phyloP scores from a whole-genome alignment of 2,329 filamentous ascomycete genomes.

The Cytospora piceae region DNA sequence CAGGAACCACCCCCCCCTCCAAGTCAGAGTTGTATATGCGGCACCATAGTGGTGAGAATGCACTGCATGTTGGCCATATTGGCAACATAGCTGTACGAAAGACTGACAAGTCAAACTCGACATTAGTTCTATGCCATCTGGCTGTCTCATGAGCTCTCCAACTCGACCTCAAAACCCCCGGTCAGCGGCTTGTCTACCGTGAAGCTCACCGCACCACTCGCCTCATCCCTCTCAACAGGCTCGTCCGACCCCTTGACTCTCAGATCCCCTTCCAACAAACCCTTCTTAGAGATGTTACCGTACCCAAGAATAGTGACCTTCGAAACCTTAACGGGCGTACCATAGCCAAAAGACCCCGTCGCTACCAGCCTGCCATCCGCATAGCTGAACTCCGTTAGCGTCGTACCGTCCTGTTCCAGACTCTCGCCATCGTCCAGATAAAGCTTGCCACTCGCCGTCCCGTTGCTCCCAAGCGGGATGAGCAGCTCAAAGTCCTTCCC shows the following conservation, averaged over 20 bases:
- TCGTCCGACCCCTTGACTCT: neutral
- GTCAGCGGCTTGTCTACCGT: slow-evolving; percentile 17
- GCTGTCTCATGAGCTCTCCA: slow-evolving; percentile 2
- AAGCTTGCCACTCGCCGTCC: slow-evolving; percentile 66
- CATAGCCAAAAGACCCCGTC: slow-evolving; percentile 59
- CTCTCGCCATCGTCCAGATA: slow-evolving; percentile 81
- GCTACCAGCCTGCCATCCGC: slow-evolving; percentile 53
- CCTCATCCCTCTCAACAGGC: slow-evolving; percentile 11
- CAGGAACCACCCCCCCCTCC: too few species aligned
- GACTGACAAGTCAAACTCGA: too few species aligned
- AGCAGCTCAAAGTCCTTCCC: slow-evolving; percentile 71
- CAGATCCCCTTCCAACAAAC: neutral
- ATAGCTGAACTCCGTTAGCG: slow-evolving; percentile 64
- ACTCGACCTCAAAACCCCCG: slow-evolving; percentile 16
- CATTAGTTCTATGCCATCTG: neutral
- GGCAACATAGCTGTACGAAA: neutral
- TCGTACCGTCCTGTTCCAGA: slow-evolving; percentile 60
- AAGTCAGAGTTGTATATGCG: too few species aligned
- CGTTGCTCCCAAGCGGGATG: slow-evolving; percentile 65
- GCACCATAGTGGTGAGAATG: too few species aligned
- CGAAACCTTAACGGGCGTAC: slow-evolving; percentile 46
- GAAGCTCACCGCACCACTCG: slow-evolving; percentile 25
- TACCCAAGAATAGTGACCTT: slow-evolving; percentile 56
- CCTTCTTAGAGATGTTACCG: neutral
- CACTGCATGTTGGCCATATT: neutral